These are phyloP conservation scores for Trichoderma koningii DNA, from an alignment of 2,329 filamentous ascomycete genomes.

Conservation along the genomic window DNA sequence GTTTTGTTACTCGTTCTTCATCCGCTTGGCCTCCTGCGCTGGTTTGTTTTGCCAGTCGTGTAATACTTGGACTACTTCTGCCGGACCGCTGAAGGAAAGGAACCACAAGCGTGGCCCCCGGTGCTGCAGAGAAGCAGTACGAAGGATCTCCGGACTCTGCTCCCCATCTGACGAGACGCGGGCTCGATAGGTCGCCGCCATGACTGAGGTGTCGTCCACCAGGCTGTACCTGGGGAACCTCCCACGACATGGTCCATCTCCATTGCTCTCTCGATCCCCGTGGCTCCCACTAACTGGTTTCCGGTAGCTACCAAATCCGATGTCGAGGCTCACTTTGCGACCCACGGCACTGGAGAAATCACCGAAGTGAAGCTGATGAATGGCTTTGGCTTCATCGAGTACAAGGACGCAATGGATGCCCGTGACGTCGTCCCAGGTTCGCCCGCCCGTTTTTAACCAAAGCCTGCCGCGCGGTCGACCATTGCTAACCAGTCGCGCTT, in stretches of 20 bases:
- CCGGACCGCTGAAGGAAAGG: conserved; percentile 12
- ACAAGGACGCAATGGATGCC: conserved; percentile 97
- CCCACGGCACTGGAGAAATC: conserved; percentile 95
- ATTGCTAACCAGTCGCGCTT: conserved; percentile 31
- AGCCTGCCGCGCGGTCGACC: background rate
- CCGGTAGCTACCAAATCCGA: conserved; percentile 89
- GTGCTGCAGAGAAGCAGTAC: conserved; percentile 1
- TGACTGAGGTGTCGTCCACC: conserved; percentile 90
- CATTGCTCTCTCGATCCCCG: conserved; percentile 34
- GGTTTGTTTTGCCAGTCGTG: background rate
- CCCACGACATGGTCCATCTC: conserved; percentile 79
- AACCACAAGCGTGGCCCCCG: background rate
- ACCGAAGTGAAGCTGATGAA: conserved; percentile 99
- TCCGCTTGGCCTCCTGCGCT: background rate
- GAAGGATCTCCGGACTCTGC: conserved; percentile 7
- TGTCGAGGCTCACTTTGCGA: conserved; percentile 92
- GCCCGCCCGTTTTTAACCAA: conserved; percentile 36
- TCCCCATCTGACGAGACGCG: background rate
- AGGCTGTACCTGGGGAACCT: conserved; percentile 97
- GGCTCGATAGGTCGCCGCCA: conserved; percentile 45
- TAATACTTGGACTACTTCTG: conserved; percentile 2
- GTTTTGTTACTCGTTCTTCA: background rate
- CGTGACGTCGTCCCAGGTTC: conserved; percentile 97
- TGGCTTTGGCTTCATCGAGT: conserved; percentile 99
- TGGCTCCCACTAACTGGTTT: conserved; percentile 49